Evolutionary conservation across 176 grass and related monocot species (phyloP).

Genomic region (Oryza longistaminata): DNA sequence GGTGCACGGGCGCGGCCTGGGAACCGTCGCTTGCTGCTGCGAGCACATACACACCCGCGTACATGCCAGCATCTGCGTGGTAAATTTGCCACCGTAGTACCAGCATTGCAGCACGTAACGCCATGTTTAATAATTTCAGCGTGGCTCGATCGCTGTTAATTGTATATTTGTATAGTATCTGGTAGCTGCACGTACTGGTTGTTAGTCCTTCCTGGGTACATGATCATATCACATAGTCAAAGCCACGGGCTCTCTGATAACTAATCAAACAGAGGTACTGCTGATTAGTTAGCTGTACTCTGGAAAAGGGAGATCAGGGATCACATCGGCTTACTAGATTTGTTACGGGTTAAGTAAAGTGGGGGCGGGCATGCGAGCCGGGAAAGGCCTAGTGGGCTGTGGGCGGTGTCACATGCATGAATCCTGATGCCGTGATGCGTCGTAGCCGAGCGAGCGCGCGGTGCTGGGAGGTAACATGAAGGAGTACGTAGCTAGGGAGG

Average conservation of each 20-base stretch:
- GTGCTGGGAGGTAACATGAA: background rate
- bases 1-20: background rate
- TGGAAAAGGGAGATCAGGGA: background rate
- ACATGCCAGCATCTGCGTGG: background rate
- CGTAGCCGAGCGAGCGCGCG: background rate
- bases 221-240: constrained; percentile 8
- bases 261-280: background rate
- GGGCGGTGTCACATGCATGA: constrained; percentile 20
- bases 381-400: constrained; percentile 12
- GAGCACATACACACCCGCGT: background rate
- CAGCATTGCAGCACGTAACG: background rate
- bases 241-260: background rate
- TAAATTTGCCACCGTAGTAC: background rate
- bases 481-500: background rate
- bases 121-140: background rate
- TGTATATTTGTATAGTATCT: background rate
- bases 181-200: constrained; percentile 7
- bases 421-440: background rate
- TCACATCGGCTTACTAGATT: constrained; percentile 18
- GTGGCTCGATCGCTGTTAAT: background rate
- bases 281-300: background rate
- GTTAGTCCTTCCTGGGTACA: background rate
- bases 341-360: constrained; percentile 1
- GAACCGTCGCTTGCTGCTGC: background rate
- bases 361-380: constrained; percentile 7